Evolutionary conservation across 2,329 filamentous ascomycete genomes (phyloP), one percentile per base, ranked within the genome.

Genomic region (Aspergillus neoniger): DNA sequence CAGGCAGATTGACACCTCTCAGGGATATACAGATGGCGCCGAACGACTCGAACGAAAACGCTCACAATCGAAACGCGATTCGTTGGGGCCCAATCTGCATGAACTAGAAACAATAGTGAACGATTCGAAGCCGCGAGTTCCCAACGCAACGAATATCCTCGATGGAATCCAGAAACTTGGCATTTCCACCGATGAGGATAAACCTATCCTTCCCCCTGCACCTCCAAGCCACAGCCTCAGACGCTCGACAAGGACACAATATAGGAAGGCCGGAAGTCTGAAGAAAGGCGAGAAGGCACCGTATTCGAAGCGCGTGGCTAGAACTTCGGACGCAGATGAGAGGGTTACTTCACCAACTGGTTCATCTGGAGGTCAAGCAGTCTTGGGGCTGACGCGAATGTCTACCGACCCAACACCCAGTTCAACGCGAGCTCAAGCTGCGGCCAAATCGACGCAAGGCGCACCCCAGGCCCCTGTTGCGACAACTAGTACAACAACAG

Each of bases 241-340:
- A 68, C 86, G 95, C 63, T 97, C 95, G 12, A 99, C 92, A 19
- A 86, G 91, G 57, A 99, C 95, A 5, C 94, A 91, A 25, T 98
- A 98, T 75, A 84, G 93, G 69, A 91, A 91, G 60, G 66, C 67
- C 15, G 93, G 93, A 36, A 97, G 93, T 78, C 76, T 96, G 63
- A 88, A 90, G 54, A 91, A 88, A 66, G 90, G 91, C 23, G 90
- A 95, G 62, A 85, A 90, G 57, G 81, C 87, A 3, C 87, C 90
- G 0, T 89, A 92, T 66, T 90, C 91, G 1, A 91, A 91, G 75
- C 86, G 94, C 41, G 82, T 87, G 48, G 84, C 85, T 47, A 86
- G 86, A 60, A 83, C 86, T 23, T 80, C 82, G n/a, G 88, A 90
- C 17, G 82, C 82, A 14, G 86, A 88, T 62, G 81, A 81, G n/a